These are phyloP conservation scores for Botrytis hyacinthi DNA, from an alignment of 2,329 filamentous ascomycete species.

Conservation along the genomic window DNA sequence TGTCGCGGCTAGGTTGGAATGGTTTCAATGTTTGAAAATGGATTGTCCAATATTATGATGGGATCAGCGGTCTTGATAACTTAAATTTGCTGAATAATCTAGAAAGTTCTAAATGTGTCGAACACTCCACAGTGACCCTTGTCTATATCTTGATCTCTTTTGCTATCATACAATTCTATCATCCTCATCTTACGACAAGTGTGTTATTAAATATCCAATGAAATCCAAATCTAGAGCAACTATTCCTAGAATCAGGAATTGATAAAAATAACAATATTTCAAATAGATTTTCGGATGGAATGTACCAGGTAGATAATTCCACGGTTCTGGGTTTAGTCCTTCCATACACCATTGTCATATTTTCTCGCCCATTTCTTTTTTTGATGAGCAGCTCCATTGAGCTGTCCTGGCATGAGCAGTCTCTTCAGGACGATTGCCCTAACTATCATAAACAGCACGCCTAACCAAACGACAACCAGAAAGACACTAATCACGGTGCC, in stretches of 20 bases:
- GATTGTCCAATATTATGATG: background rate
- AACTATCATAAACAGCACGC: conserved; percentile 69
- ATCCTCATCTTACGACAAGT: too few relatives aligned
- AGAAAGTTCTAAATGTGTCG: background rate
- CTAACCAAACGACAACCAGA: conserved; percentile 65
- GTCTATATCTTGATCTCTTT: background rate
- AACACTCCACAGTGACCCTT: background rate
- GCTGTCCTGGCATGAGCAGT: conserved; percentile 67
- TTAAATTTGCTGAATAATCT: background rate
- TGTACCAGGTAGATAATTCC: background rate
- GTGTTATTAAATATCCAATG: background rate
- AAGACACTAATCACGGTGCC: conserved; percentile 66
- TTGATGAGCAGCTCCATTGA: conserved; percentile 24
- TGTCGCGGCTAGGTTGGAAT: background rate
- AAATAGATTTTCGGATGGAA: background rate
- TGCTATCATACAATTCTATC: background rate
- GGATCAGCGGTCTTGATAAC: background rate
- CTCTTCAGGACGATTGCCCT: conserved; percentile 62
- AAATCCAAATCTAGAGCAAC: background rate
- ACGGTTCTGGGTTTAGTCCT: background rate
- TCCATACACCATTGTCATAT: background rate
- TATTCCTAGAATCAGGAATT: too few relatives aligned
- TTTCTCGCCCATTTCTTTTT: conserved; percentile 20
- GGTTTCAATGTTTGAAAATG: background rate
- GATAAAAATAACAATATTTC: background rate